Conservation (phyloP, 805 yeast species). For the Zygoascus ofunaensis region DNA sequence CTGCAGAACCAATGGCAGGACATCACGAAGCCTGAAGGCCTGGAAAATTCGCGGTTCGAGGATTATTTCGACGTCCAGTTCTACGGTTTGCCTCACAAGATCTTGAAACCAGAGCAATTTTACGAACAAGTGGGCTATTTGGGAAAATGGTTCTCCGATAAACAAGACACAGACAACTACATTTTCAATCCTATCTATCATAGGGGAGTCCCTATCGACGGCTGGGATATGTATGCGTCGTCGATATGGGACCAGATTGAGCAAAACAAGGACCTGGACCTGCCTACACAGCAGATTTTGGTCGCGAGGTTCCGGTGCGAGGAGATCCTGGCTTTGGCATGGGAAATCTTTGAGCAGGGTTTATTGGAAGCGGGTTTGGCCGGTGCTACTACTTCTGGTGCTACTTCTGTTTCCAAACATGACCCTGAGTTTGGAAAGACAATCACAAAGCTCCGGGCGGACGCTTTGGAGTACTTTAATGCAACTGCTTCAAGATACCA, state of each 20-base stretch:
- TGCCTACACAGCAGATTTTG: slow-evolving; percentile 92
- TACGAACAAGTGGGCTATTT: slow-evolving; percentile 47
- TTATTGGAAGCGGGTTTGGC: slow-evolving; percentile 26
- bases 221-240: slow-evolving; percentile 87
- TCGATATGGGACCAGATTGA: slow-evolving; percentile 94
- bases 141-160: slow-evolving; percentile 48
- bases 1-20: slow-evolving; percentile 69
- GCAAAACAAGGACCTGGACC: slow-evolving; percentile 82
- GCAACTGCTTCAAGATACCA: slow-evolving; percentile 68
- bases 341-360: slow-evolving; percentile 34
- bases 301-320: slow-evolving; percentile 94
- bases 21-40: slow-evolving; percentile 62
- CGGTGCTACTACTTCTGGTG: slow-evolving; percentile 9
- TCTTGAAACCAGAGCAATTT: slow-evolving; percentile 69
- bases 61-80: slow-evolving; percentile 85
- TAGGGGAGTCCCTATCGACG: slow-evolving; percentile 84
- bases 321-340: slow-evolving; percentile 59
- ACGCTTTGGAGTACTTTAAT: slow-evolving; percentile 51
- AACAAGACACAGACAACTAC: slow-evolving; percentile 15
- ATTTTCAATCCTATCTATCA: slow-evolving; percentile 61
- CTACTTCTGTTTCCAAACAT: background rate
- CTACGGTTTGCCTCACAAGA: slow-evolving; percentile 74
- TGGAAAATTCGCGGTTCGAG: slow-evolving; percentile 43
- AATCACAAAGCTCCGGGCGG: slow-evolving; percentile 37
- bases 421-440: slow-evolving; percentile 32